Base-by-base conservation (phyloP, 2,329 filamentous ascomycete genomes). In the Fusarium algeriense region DNA sequence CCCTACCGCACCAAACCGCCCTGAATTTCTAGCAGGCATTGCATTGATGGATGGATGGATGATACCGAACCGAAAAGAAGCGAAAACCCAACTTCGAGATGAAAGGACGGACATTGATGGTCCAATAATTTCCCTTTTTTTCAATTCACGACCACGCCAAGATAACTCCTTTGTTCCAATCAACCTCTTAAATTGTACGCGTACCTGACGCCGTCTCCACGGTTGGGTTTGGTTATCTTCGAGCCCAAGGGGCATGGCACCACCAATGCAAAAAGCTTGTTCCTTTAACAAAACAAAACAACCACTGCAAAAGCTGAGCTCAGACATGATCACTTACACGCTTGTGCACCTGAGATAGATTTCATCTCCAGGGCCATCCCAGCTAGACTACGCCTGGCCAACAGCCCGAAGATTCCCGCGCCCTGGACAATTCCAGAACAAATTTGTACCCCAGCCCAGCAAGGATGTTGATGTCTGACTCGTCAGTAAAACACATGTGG, bases 391-490 rank as follows among this genome's bases (percentile, higher is more conserved):
- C 13, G 20, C 53, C 68, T 69, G 48, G 63, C 67, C 67, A 71
- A 71, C 63, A 58, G 41, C 19, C 62, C 56, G 55, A 67, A 61
- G 63, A 70, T 70, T 70, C 62, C 67, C 67, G 46, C 40, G 26
- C 28, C 41, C 37, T 40, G 41, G 49, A 40, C 23, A 55, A 71
- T 73, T 73, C 71, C 67, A 73, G 71, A 69, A 68, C 59, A 30
- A 46, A 41, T 32, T 56, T 50, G 32, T 48, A 50, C 28, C 55
- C 54, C 43, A 46, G 43, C 26, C 28, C 28, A 49, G 38, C 67
- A 57, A 34, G 55, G 60, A 54, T 65, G 20, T 32, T 60, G 40
- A 64, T 61, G 64, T 71, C 70, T 73, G 56, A 68, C 40, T 43
- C 40, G 26, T 50, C 52, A 48, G 38, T 41, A 54, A 55, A 53